Conservation (phyloP, 1,284 basidiomycete species). For the Gomphus bonarii region DNA sequence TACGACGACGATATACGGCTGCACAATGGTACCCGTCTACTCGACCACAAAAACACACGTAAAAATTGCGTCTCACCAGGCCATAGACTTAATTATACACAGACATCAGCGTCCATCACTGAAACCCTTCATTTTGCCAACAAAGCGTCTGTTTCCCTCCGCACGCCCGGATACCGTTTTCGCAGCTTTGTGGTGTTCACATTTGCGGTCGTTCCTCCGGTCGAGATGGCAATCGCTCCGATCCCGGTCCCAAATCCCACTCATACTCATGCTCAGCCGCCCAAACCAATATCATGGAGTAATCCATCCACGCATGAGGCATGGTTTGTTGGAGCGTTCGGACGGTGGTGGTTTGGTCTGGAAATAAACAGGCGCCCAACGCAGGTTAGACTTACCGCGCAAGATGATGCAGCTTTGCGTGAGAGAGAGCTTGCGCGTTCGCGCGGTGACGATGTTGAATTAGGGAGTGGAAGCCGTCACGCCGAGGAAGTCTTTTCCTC, state of each 20-base stretch:
- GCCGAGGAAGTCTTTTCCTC: not conserved
- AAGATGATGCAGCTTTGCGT: conserved; percentile 1
- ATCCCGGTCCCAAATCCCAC: conserved; percentile 24
- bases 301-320: conserved; percentile 52
- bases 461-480: not conserved
- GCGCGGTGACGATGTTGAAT: not conserved
- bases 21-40: not conserved
- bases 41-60: conserved; percentile 17
- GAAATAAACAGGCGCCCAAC: conserved; percentile 8
- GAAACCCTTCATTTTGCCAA: conserved; percentile 69
- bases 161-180: conserved; percentile 87
- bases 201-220: conserved; percentile 48
- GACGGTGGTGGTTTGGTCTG: conserved; percentile 72
- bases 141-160: conserved; percentile 83
- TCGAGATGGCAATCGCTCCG: conserved; percentile 35
- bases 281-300: conserved; percentile 25
- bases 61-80: not conserved
- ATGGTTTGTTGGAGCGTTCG: conserved; percentile 84
- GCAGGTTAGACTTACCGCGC: conserved; percentile 5
- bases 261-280: conserved; percentile 20
- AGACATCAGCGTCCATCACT: not conserved
- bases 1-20: conserved; percentile 18
- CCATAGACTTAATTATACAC: not conserved
- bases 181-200: conserved; percentile 80
- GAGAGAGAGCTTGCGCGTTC: not conserved